A percentile compares a stretch with the other conserved stretches of the same genome.
These are phyloP conservation scores for Globisporangium orthogonon DNA, from an alignment of 352 stramenopile species.

Conservation along the genomic window DNA sequence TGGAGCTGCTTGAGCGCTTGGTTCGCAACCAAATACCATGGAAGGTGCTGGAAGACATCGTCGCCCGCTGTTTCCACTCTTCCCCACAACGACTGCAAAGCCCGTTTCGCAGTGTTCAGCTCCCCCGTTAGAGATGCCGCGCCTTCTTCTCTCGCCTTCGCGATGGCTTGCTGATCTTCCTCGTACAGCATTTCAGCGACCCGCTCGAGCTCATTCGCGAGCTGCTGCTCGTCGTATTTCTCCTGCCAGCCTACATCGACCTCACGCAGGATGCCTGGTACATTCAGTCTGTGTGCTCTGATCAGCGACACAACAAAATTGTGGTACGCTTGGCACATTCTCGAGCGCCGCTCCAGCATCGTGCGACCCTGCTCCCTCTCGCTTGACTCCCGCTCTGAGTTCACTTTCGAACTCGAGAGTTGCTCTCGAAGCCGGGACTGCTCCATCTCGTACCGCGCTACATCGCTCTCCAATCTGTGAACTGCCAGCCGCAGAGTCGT, in stretches of 20 bases:
- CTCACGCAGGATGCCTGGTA: slow-evolving; percentile 5
- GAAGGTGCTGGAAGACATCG: slow-evolving; percentile 23
- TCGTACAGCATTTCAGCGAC: slow-evolving; percentile 21
- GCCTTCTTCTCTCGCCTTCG: slow-evolving; percentile 21
- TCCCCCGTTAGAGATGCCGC: slow-evolving; percentile 30
- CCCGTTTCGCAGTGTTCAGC: slow-evolving; percentile 39
- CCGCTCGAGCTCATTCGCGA: slow-evolving; percentile 26
- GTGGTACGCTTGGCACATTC: slow-evolving; percentile 22
- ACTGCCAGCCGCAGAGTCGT: slow-evolving; percentile 24
- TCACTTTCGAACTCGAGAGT: slow-evolving; percentile 26
- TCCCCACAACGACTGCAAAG: slow-evolving; percentile 22
- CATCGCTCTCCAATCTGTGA: slow-evolving; percentile 33
- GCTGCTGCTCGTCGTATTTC: slow-evolving; percentile 21
- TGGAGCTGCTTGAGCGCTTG: slow-evolving; percentile 31
- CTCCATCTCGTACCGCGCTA: slow-evolving; percentile 20
- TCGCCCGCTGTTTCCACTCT: neutral
- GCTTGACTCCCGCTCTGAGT: slow-evolving; percentile 16
- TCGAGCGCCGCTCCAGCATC: slow-evolving; percentile 19
- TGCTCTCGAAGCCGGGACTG: slow-evolving; percentile 31
- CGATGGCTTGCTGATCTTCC: slow-evolving; percentile 19
- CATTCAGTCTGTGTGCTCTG: slow-evolving; percentile 11
- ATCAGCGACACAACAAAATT: slow-evolving; percentile 24
- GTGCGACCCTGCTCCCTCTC: slow-evolving; percentile 14
- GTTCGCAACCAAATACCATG: slow-evolving; percentile 44
- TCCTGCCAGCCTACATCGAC: slow-evolving; percentile 10